phyloP scores from a whole-genome alignment of 73 alveolate species.

The Blepharisma japonicum region DNA sequence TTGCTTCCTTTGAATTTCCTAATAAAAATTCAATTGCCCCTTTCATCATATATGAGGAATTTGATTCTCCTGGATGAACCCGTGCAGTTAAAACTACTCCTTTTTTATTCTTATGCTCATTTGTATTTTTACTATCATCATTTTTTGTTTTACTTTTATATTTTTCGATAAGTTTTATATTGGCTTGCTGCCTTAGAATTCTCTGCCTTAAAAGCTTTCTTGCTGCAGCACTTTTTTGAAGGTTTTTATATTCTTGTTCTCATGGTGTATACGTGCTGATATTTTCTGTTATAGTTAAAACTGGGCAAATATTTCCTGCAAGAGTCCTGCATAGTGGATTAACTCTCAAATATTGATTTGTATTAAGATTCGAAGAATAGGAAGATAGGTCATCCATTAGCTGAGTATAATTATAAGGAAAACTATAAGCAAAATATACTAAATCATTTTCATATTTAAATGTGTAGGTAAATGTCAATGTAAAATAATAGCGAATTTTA shows the following conservation, averaged over 20 bases:
- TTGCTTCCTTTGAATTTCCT: constrained; percentile 77
- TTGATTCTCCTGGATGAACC: constrained; percentile 99
- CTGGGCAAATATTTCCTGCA: constrained; percentile 67
- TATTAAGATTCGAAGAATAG: constrained; percentile 50
- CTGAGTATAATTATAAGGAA: constrained; percentile 98
- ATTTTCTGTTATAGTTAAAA: constrained; percentile 21
- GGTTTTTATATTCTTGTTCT: not conserved
- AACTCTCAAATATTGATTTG: constrained; percentile 43
- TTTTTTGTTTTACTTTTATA: not conserved
- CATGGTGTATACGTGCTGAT: not conserved
- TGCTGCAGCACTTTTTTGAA: constrained; percentile 50
- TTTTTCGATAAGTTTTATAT: not conserved
- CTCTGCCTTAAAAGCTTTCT: constrained; percentile 36
- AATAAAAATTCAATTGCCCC: constrained; percentile 86
- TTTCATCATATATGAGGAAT: constrained; percentile 62
- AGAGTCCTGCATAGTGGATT: constrained; percentile 76
- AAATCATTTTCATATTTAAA: constrained; percentile 94
- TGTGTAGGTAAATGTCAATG: constrained; percentile 93
- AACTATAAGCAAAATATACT: constrained; percentile 96
- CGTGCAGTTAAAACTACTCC: constrained; percentile 88
- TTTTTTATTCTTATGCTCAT: constrained; percentile 44
- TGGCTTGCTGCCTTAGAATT: not conserved
- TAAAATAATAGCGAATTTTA: constrained; percentile 65
- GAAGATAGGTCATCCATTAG: constrained; percentile 78
- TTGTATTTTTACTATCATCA: not conserved